Evolutionary conservation across 1,284 basidiomycete genomes (phyloP), one percentile per base, ranked within the genome.

Genomic region (Melampsora americana): DNA sequence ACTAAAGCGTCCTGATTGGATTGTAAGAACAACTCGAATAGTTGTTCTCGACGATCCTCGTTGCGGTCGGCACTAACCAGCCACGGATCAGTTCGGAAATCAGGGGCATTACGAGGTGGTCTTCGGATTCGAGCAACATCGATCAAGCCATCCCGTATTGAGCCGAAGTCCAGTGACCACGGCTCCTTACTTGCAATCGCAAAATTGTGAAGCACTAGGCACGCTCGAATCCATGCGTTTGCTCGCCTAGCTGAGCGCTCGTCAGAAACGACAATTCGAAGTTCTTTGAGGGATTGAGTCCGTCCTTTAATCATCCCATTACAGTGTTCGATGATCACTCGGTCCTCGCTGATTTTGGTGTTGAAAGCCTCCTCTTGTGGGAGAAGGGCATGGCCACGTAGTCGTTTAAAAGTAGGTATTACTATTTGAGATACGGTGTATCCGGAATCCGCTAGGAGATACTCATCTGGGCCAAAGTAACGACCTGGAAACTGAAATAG

Each of bases 301-400:
- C 1, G 14, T 12, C 64, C 64, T 66, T 66, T 66, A 1, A 44
- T 14, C 20, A 44, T 42, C 4, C 64, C 32, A 42, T 42, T 66
- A 5, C 64, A 66, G 42, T 66, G 64, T 3, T 66, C 32, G 23
- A 42, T 66, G 32, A 35, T 28, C 20, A 66, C 64, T 16, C 32
- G 1, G 1, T 35, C 18, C n/a, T 1, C 5, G 5, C 39, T 30
- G 6, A 66, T 12, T 12, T 35, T 26, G 12, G 39, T 26, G n/a
- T 66, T 66, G 18, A 42, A 66, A 42, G 32, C 46, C n/a, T 66
- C 46, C n/a, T 42, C 46, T 11, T 42, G 26, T 4, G 20, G 12
- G n/a, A 39, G 18, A 9, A 66, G 28, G 12, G 64, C 12, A 5
- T 46, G 12, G 16, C 46, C 39, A 18, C 39, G 32, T 4, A 26